Conservation (phyloP, 768 basidiomycete genomes). For the Mycena kentingensis region DNA sequence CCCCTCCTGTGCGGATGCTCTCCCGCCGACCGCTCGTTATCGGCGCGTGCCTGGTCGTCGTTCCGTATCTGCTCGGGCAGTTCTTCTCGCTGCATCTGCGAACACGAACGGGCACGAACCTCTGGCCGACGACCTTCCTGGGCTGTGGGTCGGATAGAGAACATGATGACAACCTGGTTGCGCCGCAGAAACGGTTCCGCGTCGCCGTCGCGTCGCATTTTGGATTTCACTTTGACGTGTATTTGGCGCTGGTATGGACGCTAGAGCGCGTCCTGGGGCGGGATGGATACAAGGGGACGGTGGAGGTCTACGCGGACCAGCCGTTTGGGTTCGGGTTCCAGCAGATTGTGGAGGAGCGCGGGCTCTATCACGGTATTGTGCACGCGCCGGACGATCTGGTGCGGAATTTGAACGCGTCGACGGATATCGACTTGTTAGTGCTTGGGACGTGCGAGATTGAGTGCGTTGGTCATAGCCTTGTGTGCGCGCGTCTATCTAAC, state of each 20-base stretch:
- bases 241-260: slow-evolving; percentile 38
- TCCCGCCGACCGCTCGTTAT: slow-evolving; percentile 9
- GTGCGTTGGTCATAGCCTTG: slow-evolving; percentile 26
- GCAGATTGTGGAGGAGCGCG: slow-evolving; percentile 32
- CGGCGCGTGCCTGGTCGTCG: slow-evolving; percentile 5
- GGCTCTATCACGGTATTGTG: slow-evolving; percentile 34
- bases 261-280: slow-evolving; percentile 31
- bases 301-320: slow-evolving; percentile 35
- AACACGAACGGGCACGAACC: background rate
- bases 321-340: slow-evolving; percentile 37
- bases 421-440: slow-evolving; percentile 38
- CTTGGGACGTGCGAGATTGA: slow-evolving; percentile 50
- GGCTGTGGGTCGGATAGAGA: background rate
- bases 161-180: background rate
- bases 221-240: slow-evolving; percentile 40
- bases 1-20: slow-evolving; percentile 1
- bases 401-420: slow-evolving; percentile 25
- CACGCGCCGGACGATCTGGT: slow-evolving; percentile 30
- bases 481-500: background rate
- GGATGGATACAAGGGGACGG: slow-evolving; percentile 18
- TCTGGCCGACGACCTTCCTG: background rate
- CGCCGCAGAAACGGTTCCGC: slow-evolving; percentile 26
- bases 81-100: background rate
- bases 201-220: slow-evolving; percentile 40
- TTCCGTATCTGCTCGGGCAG: slow-evolving; percentile 15